Percentiles rank a stretch among this genome's conserved stretches.
Conservation (phyloP, 495 filamentous ascomycete species). For the Aspergillus bridgeri region DNA sequence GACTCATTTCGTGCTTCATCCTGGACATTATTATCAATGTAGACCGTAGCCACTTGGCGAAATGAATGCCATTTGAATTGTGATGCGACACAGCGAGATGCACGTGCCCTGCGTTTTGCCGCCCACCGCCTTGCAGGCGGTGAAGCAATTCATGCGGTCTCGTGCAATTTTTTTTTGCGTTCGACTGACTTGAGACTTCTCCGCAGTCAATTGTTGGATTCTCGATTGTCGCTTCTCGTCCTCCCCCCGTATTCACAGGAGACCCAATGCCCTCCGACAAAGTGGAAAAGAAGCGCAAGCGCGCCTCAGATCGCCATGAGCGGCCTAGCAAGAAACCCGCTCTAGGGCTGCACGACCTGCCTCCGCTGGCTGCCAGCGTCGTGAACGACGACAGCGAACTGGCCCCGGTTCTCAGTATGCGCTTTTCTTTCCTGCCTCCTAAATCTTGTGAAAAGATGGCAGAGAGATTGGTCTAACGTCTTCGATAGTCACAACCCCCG, state of each 20-base stretch:
- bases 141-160: slow-evolving; percentile 3
- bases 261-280: slow-evolving; percentile 48
- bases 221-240: too few relatives aligned
- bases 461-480: not conserved
- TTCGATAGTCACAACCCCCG: slow-evolving; percentile 61
- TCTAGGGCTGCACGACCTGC: slow-evolving; percentile 42
- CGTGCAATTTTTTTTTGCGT: slow-evolving; percentile 20
- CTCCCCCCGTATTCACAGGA: not conserved
- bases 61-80: too few relatives aligned
- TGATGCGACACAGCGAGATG: not conserved
- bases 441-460: not conserved
- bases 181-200: not conserved
- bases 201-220: not conserved
- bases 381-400: slow-evolving; percentile 54
- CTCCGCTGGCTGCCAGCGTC: slow-evolving; percentile 52
- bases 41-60: too few relatives aligned
- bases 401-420: slow-evolving; percentile 64
- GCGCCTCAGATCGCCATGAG: slow-evolving; percentile 50
- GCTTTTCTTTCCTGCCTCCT: slow-evolving; percentile 6
- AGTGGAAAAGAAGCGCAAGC: slow-evolving; percentile 72
- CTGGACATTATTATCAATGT: too few relatives aligned
- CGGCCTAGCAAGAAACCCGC: slow-evolving; percentile 63
- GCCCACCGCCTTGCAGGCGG: slow-evolving; percentile 17
- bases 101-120: not conserved
- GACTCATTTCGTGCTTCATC: not conserved